These are phyloP conservation scores for Saturnispora gosingensis DNA, from an alignment of 805 yeast species.

Conservation along the genomic window DNA sequence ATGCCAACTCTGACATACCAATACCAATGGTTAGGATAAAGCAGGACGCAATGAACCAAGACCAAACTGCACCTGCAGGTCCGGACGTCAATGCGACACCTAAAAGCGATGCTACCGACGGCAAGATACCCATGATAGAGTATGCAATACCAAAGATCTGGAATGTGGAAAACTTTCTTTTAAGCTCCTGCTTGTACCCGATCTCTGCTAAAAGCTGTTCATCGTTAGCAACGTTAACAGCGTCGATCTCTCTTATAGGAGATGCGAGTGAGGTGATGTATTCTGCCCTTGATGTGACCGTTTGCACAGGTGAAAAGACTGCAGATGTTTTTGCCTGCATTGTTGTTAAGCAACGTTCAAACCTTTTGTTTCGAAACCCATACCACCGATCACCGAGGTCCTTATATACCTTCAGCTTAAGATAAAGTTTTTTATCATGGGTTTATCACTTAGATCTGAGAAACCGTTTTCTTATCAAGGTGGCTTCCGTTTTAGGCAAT, in stretches of 20 bases:
- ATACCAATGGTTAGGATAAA: slow-evolving; percentile 48
- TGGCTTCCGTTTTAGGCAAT: neutral
- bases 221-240: slow-evolving; percentile 22
- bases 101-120: slow-evolving; percentile 51
- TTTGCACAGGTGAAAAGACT: slow-evolving; percentile 7
- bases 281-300: slow-evolving; percentile 12
- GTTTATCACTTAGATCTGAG: neutral
- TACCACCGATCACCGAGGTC: too few relatives aligned
- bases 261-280: slow-evolving; percentile 17
- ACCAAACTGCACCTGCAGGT: slow-evolving; percentile 61
- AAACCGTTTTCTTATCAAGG: neutral
- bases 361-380: too few relatives aligned
- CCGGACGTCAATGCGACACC: slow-evolving; percentile 52
- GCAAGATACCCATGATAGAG: slow-evolving; percentile 53
- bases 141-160: slow-evolving; percentile 56
- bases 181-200: slow-evolving; percentile 57
- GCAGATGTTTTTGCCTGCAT: slow-evolving; percentile 1
- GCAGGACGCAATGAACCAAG: slow-evolving; percentile 37
- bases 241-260: slow-evolving; percentile 23
- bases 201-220: slow-evolving; percentile 38
- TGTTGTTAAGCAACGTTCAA: neutral
- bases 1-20: slow-evolving; percentile 55
- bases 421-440: neutral
- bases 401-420: neutral
- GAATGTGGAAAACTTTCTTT: slow-evolving; percentile 47